These are phyloP conservation scores for Porcisia hertigi DNA, from an alignment of 208 protist genomes.

Conservation along the genomic window DNA sequence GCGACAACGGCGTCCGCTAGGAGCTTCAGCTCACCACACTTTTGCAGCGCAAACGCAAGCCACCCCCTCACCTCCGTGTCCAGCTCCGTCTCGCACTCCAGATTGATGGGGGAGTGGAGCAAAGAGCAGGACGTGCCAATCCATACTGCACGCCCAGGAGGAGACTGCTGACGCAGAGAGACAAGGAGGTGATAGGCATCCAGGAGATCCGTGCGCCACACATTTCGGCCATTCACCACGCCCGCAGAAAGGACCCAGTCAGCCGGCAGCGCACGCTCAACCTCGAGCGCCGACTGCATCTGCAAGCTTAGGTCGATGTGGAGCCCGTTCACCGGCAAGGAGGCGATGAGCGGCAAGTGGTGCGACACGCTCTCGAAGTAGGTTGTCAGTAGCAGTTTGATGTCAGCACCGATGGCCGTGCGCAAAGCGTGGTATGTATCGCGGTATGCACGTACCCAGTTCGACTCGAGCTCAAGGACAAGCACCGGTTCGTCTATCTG, in stretches of 20 bases:
- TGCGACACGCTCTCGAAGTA: constrained; percentile 83
- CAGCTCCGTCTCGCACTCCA: constrained; percentile 59
- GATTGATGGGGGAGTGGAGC: constrained; percentile 75
- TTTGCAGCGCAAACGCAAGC: constrained; percentile 84
- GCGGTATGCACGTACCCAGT: constrained; percentile 33
- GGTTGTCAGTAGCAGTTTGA: constrained; percentile 72
- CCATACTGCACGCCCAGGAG: constrained; percentile 47
- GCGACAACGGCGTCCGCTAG: constrained; percentile 41
- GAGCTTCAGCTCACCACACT: constrained; percentile 72
- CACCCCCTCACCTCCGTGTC: constrained; percentile 57
- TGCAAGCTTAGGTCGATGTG: constrained; percentile 70
- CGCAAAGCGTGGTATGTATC: constrained; percentile 39
- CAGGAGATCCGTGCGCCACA: constrained; percentile 74
- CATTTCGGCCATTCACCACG: constrained; percentile 87
- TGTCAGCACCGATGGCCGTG: constrained; percentile 9
- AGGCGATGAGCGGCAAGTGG: constrained; percentile 39
- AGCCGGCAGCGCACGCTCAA: constrained; percentile 44
- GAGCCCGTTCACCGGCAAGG: constrained; percentile 68
- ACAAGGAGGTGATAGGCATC: constrained; percentile 24
- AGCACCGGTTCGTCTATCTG: constrained; percentile 90
- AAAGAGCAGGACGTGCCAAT: constrained; percentile 82
- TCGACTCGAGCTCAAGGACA: constrained; percentile 57
- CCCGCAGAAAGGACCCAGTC: constrained; percentile 72
- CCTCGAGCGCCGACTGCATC: constrained; percentile 28
- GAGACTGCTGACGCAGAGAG: constrained; percentile 25